A percentile compares a stretch with the other conserved stretches of the same genome.
Evolutionary conservation across 169 alveolate species (phyloP).

Genomic region (Plasmodium knowlesi): DNA sequence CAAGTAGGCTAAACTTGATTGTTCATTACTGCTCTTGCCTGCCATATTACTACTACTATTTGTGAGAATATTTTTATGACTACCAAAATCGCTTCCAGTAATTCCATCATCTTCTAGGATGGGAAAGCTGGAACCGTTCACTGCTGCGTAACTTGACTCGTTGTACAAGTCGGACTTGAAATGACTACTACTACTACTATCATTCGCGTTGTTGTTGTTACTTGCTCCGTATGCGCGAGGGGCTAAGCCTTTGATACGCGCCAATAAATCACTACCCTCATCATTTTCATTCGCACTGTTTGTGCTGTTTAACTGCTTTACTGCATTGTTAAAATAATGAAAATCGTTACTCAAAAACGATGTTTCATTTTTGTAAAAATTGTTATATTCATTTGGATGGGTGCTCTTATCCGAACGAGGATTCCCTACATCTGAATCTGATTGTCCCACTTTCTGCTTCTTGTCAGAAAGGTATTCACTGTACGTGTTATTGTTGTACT

Average conservation of each 20-base stretch:
- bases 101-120: neutral
- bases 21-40: neutral
- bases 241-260: neutral
- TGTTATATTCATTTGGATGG: slow-evolving; percentile 11
- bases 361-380: slow-evolving; percentile 16
- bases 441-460: neutral
- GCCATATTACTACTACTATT: neutral
- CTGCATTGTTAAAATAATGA: neutral
- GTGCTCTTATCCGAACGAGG: neutral
- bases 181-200: neutral
- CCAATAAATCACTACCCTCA: neutral
- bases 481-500: neutral
- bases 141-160: neutral
- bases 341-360: slow-evolving; percentile 27
- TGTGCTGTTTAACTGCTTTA: neutral
- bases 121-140: neutral
- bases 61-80: neutral
- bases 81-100: neutral
- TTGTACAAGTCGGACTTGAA: neutral
- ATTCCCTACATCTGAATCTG: slow-evolving; percentile 6
- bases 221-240: neutral
- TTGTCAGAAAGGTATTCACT: neutral
- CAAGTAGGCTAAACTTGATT: neutral
- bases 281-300: slow-evolving; percentile 11
- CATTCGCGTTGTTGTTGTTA: neutral